These are phyloP conservation scores for Nissolia schottii DNA, from an alignment of 306 rosid genomes.

Conservation along the genomic window DNA sequence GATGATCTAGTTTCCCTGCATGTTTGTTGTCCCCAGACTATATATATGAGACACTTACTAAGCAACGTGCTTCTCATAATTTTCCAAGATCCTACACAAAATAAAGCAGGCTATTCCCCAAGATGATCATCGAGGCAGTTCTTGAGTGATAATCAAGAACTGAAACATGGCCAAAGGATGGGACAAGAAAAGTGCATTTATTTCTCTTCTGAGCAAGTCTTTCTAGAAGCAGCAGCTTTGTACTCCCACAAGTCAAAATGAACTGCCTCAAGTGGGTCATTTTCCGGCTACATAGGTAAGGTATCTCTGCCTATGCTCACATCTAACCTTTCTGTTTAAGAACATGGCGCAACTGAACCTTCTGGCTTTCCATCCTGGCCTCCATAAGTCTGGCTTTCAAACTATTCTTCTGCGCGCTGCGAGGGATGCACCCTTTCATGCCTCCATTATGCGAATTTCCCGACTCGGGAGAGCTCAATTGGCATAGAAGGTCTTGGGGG, in stretches of 20 bases:
- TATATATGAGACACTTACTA: constrained; percentile 24
- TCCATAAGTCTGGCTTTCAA: constrained; percentile 83
- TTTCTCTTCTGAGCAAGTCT: constrained; percentile 32
- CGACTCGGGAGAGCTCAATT: constrained; percentile 68
- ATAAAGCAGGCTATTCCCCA: constrained; percentile 15
- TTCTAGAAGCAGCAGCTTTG: constrained; percentile 20
- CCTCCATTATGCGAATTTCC: constrained; percentile 54
- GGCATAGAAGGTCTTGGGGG: constrained; percentile 65
- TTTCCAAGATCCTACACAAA: constrained; percentile 27
- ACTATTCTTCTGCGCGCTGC: constrained; percentile 59
- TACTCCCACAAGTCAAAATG: constrained; percentile 23
- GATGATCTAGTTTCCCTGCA: constrained; percentile 20
- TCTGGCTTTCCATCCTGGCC: constrained; percentile 87
- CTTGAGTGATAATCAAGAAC: constrained; percentile 24
- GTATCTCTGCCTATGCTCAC: constrained; percentile 26
- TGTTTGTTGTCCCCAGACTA: constrained; percentile 36
- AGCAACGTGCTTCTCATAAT: constrained; percentile 34
- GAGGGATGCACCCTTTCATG: constrained; percentile 83
- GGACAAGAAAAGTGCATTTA: constrained; percentile 30
- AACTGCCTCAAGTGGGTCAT: constrained; percentile 20
- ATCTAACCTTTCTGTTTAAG: constrained; percentile 78
- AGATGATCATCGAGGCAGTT: constrained; percentile 17
- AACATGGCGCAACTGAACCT: constrained; percentile 78
- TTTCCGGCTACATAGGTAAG: constrained; percentile 17
- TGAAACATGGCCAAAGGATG: constrained; percentile 22